Evolutionary conservation across 768 basidiomycete genomes (phyloP), one percentile per base, ranked within the genome.

Genomic region (Trametes gibbosa): DNA sequence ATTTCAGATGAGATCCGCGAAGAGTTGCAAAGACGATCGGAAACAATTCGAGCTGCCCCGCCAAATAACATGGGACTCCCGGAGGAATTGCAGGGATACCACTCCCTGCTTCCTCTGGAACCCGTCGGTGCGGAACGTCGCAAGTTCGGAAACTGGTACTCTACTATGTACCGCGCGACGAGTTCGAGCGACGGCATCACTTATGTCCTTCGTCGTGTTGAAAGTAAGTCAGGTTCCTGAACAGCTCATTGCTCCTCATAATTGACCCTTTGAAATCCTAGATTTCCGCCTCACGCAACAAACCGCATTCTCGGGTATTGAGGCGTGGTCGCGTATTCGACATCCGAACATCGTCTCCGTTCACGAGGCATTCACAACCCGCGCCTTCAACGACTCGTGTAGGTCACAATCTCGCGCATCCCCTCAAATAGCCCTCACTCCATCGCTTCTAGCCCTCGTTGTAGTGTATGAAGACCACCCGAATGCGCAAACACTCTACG

Each of bases 331-430:
- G 0, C 79, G 82, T 43, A 77, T 98, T 56, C 81, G 78, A 17
- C 96, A 98, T 74, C 95, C 97, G 0, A 87, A 83, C 62, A 87
- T 99, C 59, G 84, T 96, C 16, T 73, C 83, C 9, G 76, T 98
- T 21, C 81, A 84, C 49, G 97, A 98, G 70, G 97, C 96, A 0
- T 98, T 99, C 76, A 98, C 97, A 0, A 96, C 96, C 0, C 82
- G 87, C 27, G 84, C 90, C 0, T 99, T 99, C 72, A 85, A 86
- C 54, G 97, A 98, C 70, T 88, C 87, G 65, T 98, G 95, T 96
- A 67, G 50, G 88, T 21, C 29, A 47, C 40, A 7, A 46, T 58
- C 49, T 9, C 27, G 49, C n/a, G 35, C n/a, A 53, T 58, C 66
- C n/a, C 47, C 19, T 5, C 13, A 5, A 32, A 10, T 16, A 3